Percentiles rank a stretch among this genome's conserved stretches.
phyloP scores from a whole-genome alignment of 2,329 filamentous ascomycete species.

The Lizonia empirigonia region DNA sequence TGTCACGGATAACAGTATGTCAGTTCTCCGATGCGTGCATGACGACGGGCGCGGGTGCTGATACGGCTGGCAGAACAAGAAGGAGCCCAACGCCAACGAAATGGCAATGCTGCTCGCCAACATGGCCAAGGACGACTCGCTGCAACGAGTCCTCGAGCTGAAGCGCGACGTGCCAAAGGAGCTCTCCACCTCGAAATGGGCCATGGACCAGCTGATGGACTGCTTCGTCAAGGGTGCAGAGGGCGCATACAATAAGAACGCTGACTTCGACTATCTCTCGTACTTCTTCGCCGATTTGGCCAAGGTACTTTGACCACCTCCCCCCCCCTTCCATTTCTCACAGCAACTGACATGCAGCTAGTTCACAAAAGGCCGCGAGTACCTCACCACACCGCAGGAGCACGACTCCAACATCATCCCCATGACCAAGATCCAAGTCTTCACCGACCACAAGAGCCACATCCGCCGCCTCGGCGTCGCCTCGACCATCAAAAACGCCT shows the following conservation, averaged over 20 bases:
- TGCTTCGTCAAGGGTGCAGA: slow-evolving; percentile 93
- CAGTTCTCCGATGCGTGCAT: slow-evolving; percentile 46
- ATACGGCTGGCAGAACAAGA: slow-evolving; percentile 60
- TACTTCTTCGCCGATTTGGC: slow-evolving; percentile 94
- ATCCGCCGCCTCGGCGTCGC: slow-evolving; percentile 93
- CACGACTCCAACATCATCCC: slow-evolving; percentile 83
- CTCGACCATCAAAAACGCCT: slow-evolving; percentile 90
- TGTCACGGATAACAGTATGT: slow-evolving; percentile 77
- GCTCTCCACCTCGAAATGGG: slow-evolving; percentile 73
- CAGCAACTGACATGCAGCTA: slow-evolving; percentile 41
- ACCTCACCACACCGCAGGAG: slow-evolving; percentile 73
- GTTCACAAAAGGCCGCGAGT: slow-evolving; percentile 73
- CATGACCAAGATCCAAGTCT: slow-evolving; percentile 88
- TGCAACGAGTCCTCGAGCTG: slow-evolving; percentile 71
- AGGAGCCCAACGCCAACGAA: slow-evolving; percentile 82
- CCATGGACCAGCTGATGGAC: slow-evolving; percentile 91
- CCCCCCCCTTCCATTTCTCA: background rate
- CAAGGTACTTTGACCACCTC: slow-evolving; percentile 57
- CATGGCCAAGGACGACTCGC: slow-evolving; percentile 76
- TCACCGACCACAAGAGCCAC: slow-evolving; percentile 85
- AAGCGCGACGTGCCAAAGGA: slow-evolving; percentile 71
- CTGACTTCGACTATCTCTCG: slow-evolving; percentile 89
- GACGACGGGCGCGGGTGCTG: slow-evolving; percentile 6
- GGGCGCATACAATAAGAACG: slow-evolving; percentile 79
- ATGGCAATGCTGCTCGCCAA: slow-evolving; percentile 94